Evolutionary conservation across 495 filamentous ascomycete species (phyloP).

Genomic region (Penicillium subrubescens): DNA sequence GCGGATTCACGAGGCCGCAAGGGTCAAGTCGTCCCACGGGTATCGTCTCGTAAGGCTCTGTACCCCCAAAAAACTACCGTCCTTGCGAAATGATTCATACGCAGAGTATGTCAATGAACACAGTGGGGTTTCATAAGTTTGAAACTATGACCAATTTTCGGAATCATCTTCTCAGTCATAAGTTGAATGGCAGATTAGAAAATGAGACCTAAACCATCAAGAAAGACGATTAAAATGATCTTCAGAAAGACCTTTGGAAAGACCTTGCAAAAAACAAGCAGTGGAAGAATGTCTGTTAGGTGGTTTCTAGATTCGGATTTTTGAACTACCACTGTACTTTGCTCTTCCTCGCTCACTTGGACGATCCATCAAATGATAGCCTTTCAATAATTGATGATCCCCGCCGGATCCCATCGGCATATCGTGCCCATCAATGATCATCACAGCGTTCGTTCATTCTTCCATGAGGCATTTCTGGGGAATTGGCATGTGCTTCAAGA

Average conservation of each 20-base stretch:
- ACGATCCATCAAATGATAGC: neutral
- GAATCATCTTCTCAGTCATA: too few species aligned
- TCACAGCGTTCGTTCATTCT: neutral
- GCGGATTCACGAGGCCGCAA: neutral
- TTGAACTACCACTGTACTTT: too few species aligned
- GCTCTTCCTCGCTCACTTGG: neutral
- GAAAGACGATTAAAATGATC: too few species aligned
- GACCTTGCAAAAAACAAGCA: too few species aligned
- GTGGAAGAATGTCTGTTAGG: too few species aligned
- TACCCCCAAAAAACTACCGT: too few species aligned
- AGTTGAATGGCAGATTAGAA: too few species aligned
- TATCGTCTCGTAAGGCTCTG: neutral
- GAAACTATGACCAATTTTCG: too few species aligned
- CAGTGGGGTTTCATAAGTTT: too few species aligned
- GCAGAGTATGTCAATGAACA: neutral
- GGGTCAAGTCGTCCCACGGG: neutral
- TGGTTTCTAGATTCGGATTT: too few species aligned
- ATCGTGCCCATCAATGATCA: neutral
- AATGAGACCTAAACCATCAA: too few species aligned
- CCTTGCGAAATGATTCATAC: neutral
- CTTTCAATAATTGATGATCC: neutral
- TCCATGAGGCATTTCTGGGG: neutral
- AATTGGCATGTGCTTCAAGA: slow-evolving; percentile 6
- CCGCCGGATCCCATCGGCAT: neutral
- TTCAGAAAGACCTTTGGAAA: too few species aligned